Evolutionary conservation across 495 filamentous ascomycete species (phyloP).

Genomic region (Neurospora cerealis): DNA sequence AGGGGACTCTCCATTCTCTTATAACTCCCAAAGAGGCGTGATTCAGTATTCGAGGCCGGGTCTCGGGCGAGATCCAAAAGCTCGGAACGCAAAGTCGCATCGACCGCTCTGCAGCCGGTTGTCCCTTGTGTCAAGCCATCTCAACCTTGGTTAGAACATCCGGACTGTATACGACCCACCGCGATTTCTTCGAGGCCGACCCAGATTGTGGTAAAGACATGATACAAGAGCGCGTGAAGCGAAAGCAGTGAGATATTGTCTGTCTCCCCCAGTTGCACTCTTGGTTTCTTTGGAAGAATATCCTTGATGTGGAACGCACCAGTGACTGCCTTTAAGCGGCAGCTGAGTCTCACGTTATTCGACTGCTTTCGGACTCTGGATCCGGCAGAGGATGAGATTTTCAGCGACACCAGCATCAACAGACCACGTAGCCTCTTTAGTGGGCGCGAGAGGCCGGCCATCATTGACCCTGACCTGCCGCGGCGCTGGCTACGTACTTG

Average conservation of each 20-base stretch:
- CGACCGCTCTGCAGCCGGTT: neutral
- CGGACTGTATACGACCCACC: neutral
- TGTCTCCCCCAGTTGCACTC: neutral
- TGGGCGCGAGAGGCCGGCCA: neutral
- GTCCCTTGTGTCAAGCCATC: neutral
- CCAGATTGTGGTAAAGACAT: too few relatives aligned
- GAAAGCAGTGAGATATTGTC: neutral
- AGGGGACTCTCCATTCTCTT: accelerated
- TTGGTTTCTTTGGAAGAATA: neutral
- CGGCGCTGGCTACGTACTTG: neutral
- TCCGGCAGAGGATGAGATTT: neutral
- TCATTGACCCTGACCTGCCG: neutral
- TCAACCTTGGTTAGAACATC: neutral
- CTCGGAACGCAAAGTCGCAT: neutral
- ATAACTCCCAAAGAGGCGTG: neutral
- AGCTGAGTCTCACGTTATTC: neutral
- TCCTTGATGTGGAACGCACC: neutral
- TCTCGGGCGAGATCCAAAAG: neutral
- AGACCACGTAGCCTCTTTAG: neutral
- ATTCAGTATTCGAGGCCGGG: neutral
- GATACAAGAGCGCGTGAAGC: too few relatives aligned
- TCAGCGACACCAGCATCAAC: neutral
- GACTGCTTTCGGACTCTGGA: neutral
- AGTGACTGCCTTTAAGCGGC: neutral
- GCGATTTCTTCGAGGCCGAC: neutral